These are phyloP conservation scores for Nicotiana otophora DNA, from an alignment of 257 asterid genomes.

Conservation along the genomic window DNA sequence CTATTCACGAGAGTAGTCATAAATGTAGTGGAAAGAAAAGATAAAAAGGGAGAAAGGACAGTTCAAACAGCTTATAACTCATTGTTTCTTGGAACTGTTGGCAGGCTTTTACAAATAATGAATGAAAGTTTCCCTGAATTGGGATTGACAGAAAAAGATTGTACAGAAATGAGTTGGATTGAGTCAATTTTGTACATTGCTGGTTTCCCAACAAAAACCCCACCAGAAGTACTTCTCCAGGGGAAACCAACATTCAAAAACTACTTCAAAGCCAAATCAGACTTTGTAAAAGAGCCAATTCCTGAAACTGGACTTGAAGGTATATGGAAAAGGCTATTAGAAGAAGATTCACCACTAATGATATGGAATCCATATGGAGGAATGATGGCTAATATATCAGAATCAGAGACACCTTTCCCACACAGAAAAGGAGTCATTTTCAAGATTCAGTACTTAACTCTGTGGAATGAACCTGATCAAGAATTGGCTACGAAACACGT, in stretches of 20 bases:
- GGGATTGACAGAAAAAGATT: constrained; percentile 2
- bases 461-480: background rate
- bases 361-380: constrained; percentile 13
- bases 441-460: background rate
- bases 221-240: background rate
- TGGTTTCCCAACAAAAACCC: background rate
- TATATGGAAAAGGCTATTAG: background rate
- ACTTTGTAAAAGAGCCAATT: constrained; percentile 11
- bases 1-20: background rate
- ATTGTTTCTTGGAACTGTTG: background rate
- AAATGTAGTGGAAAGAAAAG: background rate
- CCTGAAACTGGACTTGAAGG: constrained; percentile 8
- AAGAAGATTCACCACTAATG: background rate
- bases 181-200: background rate
- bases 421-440: constrained; percentile 4
- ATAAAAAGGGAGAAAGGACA: background rate
- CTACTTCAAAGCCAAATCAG: constrained; percentile 17
- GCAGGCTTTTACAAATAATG: background rate
- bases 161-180: constrained; percentile 7
- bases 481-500: background rate
- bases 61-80: constrained; percentile 11
- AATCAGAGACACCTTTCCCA: constrained; percentile 9
- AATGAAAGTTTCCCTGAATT: constrained; percentile 10
- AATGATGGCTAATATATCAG: constrained; percentile 10
- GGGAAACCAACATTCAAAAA: background rate